These are phyloP conservation scores for Phytopythium vexans DNA, from an alignment of 352 stramenopile species.

Conservation along the genomic window DNA sequence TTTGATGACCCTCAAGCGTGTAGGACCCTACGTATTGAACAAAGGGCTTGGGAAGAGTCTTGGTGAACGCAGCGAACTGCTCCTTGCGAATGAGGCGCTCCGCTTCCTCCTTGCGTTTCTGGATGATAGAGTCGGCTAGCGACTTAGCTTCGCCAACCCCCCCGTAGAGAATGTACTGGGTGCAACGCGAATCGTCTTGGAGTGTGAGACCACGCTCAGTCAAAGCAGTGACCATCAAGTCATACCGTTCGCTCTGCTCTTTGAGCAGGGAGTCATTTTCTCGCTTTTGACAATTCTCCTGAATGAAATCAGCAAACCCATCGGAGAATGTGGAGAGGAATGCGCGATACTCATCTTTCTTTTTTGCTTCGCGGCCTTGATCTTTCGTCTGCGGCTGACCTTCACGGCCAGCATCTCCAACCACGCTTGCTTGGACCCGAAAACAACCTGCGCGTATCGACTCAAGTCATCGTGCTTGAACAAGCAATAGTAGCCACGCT, in stretches of 20 bases:
- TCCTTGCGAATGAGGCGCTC: too few relatives aligned
- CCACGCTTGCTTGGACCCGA: constrained; percentile 17
- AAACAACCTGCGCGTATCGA: constrained; percentile 8
- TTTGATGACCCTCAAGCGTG: too few relatives aligned
- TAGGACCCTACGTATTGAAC: too few relatives aligned
- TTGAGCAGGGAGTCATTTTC: neutral
- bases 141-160: too few relatives aligned
- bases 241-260: constrained; percentile 6
- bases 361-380: constrained; percentile 2
- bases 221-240: constrained; percentile 1
- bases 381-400: constrained; percentile 3
- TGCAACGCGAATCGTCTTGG: constrained; percentile 1
- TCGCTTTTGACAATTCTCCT: too few relatives aligned
- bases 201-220: constrained; percentile 1
- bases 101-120: too few relatives aligned
- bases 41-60: too few relatives aligned
- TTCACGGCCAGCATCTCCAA: constrained; percentile 7
- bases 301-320: too few relatives aligned
- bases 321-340: neutral
- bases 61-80: too few relatives aligned
- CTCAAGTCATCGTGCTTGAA: constrained; percentile 8
- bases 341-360: constrained; percentile 3
- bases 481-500: constrained; percentile 9
- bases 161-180: too few relatives aligned
- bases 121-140: too few relatives aligned